Percentiles rank a stretch among this genome's conserved stretches.
Conservation (phyloP, 2,329 filamentous ascomycete genomes). For the Pseudogymnoascus sp. region DNA sequence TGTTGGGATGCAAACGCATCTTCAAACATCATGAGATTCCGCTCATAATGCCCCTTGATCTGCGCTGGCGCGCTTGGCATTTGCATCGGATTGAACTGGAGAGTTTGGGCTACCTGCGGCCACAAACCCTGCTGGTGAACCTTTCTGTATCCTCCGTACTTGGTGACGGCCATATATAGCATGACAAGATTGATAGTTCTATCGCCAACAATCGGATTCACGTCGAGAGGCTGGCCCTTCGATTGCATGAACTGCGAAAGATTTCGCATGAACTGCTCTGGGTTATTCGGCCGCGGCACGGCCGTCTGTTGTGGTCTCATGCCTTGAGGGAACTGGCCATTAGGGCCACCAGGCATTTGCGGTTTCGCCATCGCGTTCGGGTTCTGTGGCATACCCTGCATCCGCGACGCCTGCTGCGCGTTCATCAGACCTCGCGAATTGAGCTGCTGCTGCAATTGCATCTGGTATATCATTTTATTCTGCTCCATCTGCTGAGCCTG, state of each 20-base stretch:
- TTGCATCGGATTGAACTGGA: constrained; percentile 57
- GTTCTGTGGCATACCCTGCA: constrained; percentile 36
- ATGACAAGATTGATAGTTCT: constrained; percentile 67
- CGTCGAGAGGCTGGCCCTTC: constrained; percentile 65
- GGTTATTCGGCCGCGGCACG: constrained; percentile 40
- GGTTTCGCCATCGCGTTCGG: constrained; percentile 26
- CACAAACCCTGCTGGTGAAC: constrained; percentile 66
- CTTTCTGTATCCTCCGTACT: constrained; percentile 68
- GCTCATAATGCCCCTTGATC: constrained; percentile 66
- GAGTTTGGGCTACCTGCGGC: constrained; percentile 60
- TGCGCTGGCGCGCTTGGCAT: constrained; percentile 61
- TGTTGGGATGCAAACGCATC: constrained; percentile 55
- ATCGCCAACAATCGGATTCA: constrained; percentile 65
- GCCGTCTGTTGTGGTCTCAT: constrained; percentile 46
- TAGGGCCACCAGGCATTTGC: constrained; percentile 46
- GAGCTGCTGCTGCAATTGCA: constrained; percentile 73
- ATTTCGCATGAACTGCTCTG: constrained; percentile 68
- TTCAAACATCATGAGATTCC: constrained; percentile 72
- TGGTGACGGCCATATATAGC: constrained; percentile 71
- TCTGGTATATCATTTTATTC: constrained; percentile 70
- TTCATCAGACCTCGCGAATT: constrained; percentile 44
- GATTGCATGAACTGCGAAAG: constrained; percentile 71
- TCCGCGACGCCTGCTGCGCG: constrained; percentile 26
- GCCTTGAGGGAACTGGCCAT: constrained; percentile 47
- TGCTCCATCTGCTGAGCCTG: constrained; percentile 56